Percentiles rank a stretch among this genome's conserved stretches.
These are phyloP conservation scores for Bryoglossum gracile DNA, from an alignment of 495 filamentous ascomycete genomes.

Conservation along the genomic window DNA sequence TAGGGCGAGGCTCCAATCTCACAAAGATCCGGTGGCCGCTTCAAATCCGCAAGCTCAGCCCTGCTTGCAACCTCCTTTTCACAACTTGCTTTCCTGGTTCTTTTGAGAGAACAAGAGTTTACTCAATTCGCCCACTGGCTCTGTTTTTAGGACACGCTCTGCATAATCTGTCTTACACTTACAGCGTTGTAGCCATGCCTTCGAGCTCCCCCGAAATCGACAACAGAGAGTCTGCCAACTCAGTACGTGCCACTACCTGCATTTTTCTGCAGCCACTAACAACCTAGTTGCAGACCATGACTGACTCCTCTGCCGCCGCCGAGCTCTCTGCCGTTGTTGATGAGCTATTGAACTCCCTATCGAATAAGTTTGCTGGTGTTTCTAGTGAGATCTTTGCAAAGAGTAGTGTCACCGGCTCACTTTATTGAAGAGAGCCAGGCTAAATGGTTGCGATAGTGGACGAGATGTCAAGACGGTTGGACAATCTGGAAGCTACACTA, in stretches of 20 bases:
- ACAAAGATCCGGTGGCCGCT: no score
- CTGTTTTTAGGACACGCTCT: no score
- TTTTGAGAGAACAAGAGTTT: no score
- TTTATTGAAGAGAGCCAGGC: background rate
- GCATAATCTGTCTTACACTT: no score
- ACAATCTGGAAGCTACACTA: constrained; percentile 75
- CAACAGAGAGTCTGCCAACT: constrained; percentile 11
- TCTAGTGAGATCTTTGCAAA: constrained; percentile 83
- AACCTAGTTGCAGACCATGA: constrained; percentile 28
- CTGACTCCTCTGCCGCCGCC: constrained; percentile 29
- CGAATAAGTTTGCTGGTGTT: constrained; percentile 73
- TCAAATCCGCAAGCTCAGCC: no score
- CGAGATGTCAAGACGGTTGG: constrained; percentile 85
- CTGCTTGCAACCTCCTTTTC: no score
- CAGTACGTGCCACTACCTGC: constrained; percentile 2
- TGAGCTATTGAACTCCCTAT: constrained; percentile 74
- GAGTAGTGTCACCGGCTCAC: constrained; percentile 48
- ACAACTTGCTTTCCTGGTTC: no score
- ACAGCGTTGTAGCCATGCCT: no score
- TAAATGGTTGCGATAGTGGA: constrained; percentile 55
- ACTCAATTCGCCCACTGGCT: no score
- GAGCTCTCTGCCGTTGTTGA: constrained; percentile 75
- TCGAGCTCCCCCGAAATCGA: no score
- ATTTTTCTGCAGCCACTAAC: constrained; percentile 22
- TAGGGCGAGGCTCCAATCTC: no score